These are phyloP conservation scores for Gastrolobium bilobum DNA, from an alignment of 306 rosid species.

Conservation along the genomic window DNA sequence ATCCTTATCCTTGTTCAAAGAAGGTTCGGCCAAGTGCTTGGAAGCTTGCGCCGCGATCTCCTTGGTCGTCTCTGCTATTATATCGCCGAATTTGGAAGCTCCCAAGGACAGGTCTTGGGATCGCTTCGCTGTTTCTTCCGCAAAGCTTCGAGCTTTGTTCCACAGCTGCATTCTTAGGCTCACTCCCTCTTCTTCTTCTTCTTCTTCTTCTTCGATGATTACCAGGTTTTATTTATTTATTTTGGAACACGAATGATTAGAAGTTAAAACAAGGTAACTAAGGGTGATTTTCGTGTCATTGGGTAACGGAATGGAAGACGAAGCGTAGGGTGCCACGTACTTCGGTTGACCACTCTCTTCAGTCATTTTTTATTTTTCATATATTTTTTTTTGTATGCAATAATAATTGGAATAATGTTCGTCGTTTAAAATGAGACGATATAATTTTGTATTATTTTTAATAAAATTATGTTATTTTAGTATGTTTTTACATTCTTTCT, in stretches of 20 bases:
- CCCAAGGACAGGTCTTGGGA: slow-evolving; percentile 59
- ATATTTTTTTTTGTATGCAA: no score
- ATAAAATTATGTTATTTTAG: no score
- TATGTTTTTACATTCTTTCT: no score
- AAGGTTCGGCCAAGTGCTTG: slow-evolving; percentile 47
- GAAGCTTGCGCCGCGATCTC: slow-evolving; percentile 74
- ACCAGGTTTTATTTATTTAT: background rate
- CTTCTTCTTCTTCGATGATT: background rate
- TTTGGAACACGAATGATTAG: background rate
- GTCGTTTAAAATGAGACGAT: no score
- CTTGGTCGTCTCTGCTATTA: slow-evolving; percentile 62
- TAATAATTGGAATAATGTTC: no score
- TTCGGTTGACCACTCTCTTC: no score
- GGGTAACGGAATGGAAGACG: no score
- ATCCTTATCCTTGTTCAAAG: no score
- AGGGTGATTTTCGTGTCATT: no score
- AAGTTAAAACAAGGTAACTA: background rate
- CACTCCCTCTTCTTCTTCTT: slow-evolving; percentile 18
- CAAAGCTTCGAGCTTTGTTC: slow-evolving; percentile 78
- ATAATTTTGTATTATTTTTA: no score
- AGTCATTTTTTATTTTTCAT: no score
- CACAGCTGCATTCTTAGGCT: slow-evolving; percentile 64
- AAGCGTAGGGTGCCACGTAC: no score
- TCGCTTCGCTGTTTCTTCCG: slow-evolving; percentile 71
- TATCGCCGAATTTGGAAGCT: slow-evolving; percentile 52